These are phyloP conservation scores for Tausonia pullulans DNA, from an alignment of 1,284 basidiomycete species.

Conservation along the genomic window DNA sequence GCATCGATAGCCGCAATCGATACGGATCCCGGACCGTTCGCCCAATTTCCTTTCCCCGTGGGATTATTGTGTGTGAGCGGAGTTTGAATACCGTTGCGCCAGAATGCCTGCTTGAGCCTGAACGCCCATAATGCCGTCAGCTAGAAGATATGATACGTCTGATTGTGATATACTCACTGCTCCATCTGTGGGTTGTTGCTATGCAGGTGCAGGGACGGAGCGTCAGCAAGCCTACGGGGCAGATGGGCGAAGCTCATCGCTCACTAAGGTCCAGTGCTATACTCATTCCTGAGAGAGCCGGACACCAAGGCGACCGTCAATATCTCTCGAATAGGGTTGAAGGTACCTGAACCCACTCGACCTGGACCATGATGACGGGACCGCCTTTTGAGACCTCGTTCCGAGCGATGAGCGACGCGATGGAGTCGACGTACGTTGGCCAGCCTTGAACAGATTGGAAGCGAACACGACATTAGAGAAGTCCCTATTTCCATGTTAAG, in stretches of 20 bases:
- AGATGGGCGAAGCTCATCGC: too few species aligned
- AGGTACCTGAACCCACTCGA: slow-evolving; percentile 36
- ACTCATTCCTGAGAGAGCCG: slow-evolving; percentile 46
- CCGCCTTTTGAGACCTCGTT: slow-evolving; percentile 60
- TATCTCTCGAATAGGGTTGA: too few species aligned
- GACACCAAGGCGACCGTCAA: too few species aligned
- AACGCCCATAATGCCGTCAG: too few species aligned
- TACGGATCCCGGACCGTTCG: neutral
- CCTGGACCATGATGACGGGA: slow-evolving; percentile 56
- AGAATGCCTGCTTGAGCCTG: neutral
- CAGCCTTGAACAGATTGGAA: slow-evolving; percentile 41
- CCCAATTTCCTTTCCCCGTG: neutral
- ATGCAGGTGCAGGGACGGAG: too few species aligned
- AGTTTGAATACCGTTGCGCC: neutral
- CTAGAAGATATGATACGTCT: too few species aligned
- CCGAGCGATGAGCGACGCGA: slow-evolving; percentile 48
- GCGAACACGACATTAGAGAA: neutral
- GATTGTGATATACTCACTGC: neutral
- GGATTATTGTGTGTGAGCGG: neutral
- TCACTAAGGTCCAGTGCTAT: slow-evolving; percentile 27
- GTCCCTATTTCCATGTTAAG: too few species aligned
- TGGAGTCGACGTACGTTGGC: slow-evolving; percentile 53
- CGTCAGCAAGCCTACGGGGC: too few species aligned
- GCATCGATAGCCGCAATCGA: neutral
- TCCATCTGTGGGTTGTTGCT: slow-evolving; percentile 4